A percentile compares a stretch with the other conserved stretches of the same genome.
Conservation (phyloP, 345 rosid species). For the Salix dunnii region DNA sequence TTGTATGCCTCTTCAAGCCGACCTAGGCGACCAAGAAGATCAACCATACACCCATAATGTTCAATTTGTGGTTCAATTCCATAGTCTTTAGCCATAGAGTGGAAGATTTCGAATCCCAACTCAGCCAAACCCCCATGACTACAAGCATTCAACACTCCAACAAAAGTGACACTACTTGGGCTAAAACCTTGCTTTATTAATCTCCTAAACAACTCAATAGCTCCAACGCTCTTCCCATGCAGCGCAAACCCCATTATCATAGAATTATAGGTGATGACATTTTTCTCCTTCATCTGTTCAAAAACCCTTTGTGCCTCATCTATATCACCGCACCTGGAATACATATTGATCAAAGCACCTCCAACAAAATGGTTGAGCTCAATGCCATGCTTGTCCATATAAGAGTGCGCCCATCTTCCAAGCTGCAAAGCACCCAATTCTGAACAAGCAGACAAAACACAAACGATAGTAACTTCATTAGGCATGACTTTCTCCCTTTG, state of each 20-base stretch:
- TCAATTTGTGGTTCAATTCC: conserved; percentile 48
- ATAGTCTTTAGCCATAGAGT: conserved; percentile 47
- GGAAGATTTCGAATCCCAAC: conserved; percentile 48
- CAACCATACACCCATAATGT: conserved; percentile 66
- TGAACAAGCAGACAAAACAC: conserved; percentile 61
- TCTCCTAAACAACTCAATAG: conserved; percentile 37
- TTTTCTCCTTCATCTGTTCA: conserved; percentile 37
- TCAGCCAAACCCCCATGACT: conserved; percentile 64
- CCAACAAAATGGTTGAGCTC: conserved; percentile 49
- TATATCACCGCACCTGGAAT: conserved; percentile 53
- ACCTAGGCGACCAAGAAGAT: conserved; percentile 60
- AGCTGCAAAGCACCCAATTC: conserved; percentile 58
- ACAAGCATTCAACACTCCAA: conserved; percentile 56
- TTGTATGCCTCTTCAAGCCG: conserved; percentile 44
- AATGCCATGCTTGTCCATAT: conserved; percentile 34
- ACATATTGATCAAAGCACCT: conserved; percentile 64
- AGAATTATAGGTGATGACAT: conserved; percentile 49
- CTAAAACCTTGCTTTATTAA: conserved; percentile 42
- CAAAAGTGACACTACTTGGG: conserved; percentile 53
- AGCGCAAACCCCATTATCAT: conserved; percentile 59
- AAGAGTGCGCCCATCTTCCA: conserved; percentile 62
- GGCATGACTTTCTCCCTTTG: conserved; percentile 44
- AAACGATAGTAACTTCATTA: conserved; percentile 56
- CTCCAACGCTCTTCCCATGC: conserved; percentile 53
- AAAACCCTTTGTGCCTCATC: conserved; percentile 43